These are phyloP conservation scores for Podospora pseudocomata DNA, from an alignment of 495 filamentous ascomycete genomes.

Conservation along the genomic window DNA sequence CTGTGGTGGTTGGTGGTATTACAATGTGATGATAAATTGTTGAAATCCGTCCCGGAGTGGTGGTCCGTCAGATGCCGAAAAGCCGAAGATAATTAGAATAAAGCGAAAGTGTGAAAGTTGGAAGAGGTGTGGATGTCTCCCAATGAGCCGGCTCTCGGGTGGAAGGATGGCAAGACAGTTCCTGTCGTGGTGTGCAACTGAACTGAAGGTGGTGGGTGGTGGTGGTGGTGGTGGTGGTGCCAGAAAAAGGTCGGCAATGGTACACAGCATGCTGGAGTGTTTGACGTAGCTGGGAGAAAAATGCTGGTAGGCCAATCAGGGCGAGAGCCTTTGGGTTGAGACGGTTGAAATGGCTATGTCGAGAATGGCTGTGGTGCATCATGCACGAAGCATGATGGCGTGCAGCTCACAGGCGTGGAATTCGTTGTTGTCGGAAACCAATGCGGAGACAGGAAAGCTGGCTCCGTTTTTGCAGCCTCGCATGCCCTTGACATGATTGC, in stretches of 20 bases:
- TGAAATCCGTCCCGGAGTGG: constrained; percentile 4
- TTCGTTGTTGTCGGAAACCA: constrained; percentile 19
- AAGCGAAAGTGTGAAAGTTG: constrained; percentile 10
- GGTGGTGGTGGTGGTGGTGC: constrained; percentile 1
- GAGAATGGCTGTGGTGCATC: constrained; percentile 15
- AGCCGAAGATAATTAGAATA: constrained; percentile 16
- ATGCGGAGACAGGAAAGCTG: constrained; percentile 18
- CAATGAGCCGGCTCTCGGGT: constrained; percentile 27
- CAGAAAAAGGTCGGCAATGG: constrained; percentile 6
- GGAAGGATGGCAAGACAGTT: background rate
- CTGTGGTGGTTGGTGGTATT: constrained; percentile 24
- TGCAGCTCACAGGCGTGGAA: constrained; percentile 16
- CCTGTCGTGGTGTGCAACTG: constrained; percentile 12
- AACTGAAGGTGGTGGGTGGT: constrained; percentile 11
- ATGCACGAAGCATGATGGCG: constrained; percentile 21
- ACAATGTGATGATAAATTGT: constrained; percentile 17
- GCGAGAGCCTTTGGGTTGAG: background rate
- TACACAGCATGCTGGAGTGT: constrained; percentile 17
- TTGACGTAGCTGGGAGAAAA: background rate
- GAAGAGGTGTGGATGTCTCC: constrained; percentile 5
- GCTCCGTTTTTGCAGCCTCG: constrained; percentile 23
- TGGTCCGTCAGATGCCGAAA: constrained; percentile 12
- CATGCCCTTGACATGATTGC: constrained; percentile 15
- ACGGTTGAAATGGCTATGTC: constrained; percentile 19
- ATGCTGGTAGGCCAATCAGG: constrained; percentile 18